A percentile compares a stretch with the other conserved stretches of the same genome.
Evolutionary conservation across 192 early-diverging fungal species (phyloP).

Genomic region (Mortierella claussenii): DNA sequence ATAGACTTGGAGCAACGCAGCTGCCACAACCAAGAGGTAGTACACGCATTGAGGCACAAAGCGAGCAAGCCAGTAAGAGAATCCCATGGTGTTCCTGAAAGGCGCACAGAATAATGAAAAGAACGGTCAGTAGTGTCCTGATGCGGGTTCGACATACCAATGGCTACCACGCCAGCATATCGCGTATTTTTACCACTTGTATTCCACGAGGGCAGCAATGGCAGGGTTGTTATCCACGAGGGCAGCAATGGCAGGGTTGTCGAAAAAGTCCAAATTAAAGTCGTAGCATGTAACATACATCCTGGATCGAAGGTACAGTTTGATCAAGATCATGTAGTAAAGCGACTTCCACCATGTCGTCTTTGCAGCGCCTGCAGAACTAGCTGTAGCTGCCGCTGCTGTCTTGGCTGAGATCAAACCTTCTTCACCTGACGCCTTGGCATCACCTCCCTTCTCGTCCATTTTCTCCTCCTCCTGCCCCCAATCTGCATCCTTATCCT

Average conservation of each 20-base stretch:
- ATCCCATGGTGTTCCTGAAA: constrained; percentile 38
- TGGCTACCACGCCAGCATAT: no score
- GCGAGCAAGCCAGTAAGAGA: constrained; percentile 21
- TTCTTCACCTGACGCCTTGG: neutral
- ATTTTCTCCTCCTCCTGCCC: neutral
- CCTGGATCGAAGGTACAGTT: neutral
- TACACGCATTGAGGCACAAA: constrained; percentile 10
- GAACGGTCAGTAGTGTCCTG: neutral
- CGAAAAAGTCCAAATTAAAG: constrained; percentile 10
- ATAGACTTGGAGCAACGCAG: constrained; percentile 27
- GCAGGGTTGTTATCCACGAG: constrained; percentile 37
- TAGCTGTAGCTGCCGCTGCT: no score
- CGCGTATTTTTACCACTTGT: constrained; percentile 23
- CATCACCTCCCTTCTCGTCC: no score
- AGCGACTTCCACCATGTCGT: constrained; percentile 11
- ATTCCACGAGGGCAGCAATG: constrained; percentile 23
- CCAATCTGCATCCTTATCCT: neutral
- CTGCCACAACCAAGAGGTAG: constrained; percentile 16
- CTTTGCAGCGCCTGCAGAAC: no score
- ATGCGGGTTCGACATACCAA: no score
- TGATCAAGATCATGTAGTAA: constrained; percentile 1
- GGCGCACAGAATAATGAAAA: neutral
- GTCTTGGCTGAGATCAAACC: neutral
- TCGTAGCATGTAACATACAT: constrained; percentile 13
- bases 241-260: constrained; percentile 32